phyloP scores from a whole-genome alignment of 2,329 filamentous ascomycete species.

The Clarireedia paspali region DNA sequence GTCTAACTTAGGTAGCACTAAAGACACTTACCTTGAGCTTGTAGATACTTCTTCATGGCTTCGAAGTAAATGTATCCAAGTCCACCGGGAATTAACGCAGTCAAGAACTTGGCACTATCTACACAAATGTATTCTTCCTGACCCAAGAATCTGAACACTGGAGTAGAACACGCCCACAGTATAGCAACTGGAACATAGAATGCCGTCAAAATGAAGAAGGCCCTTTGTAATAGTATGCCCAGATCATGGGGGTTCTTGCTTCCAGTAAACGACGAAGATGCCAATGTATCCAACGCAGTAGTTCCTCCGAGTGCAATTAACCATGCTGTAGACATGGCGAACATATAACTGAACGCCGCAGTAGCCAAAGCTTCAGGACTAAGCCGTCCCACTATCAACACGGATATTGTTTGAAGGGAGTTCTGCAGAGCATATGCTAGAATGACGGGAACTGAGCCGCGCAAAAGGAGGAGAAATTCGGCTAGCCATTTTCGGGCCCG shows the following conservation, averaged over 20 bases:
- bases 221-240: conserved; percentile 70
- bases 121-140: conserved; percentile 72
- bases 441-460: conserved; percentile 68
- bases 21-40: conserved; percentile 72
- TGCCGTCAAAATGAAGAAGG: conserved; percentile 60
- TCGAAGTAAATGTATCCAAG: conserved; percentile 86
- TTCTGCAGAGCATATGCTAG: conserved; percentile 81
- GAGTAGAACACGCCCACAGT: conserved; percentile 69
- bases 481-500: conserved; percentile 31
- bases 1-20: conserved; percentile 35
- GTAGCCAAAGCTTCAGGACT: conserved; percentile 75
- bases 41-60: conserved; percentile 76
- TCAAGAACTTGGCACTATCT: conserved; percentile 66
- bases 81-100: conserved; percentile 68
- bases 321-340: conserved; percentile 84
- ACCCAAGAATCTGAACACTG: conserved; percentile 64
- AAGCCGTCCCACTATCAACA: conserved; percentile 71
- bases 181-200: conserved; percentile 69
- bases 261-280: conserved; percentile 74
- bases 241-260: conserved; percentile 72
- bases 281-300: conserved; percentile 78
- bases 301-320: conserved; percentile 79
- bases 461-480: conserved; percentile 63
- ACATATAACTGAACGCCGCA: conserved; percentile 88
- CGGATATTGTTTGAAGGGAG: conserved; percentile 73